Evolutionary conservation across 2,329 filamentous ascomycete species (phyloP), one percentile per base, ranked within the genome.

Genomic region (Aureobasidium sp.): DNA sequence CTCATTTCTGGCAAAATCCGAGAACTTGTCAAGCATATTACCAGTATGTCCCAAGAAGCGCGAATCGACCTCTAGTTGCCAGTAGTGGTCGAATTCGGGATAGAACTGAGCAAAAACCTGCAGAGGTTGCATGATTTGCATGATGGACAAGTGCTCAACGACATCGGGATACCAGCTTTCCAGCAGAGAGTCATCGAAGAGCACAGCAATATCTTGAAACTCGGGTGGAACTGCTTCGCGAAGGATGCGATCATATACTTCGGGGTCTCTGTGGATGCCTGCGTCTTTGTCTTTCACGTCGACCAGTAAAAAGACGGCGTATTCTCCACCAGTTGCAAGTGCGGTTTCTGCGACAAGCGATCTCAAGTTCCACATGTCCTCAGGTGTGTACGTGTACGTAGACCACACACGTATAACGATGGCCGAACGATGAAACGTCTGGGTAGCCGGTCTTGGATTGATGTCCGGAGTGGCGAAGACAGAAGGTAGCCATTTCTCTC

Each of bases 31-130:
- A 40, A 90, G 81, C 64, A 92, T 82, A 66, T 91, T 85, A 71
- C 91, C 90, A 72, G 90, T 85, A 64, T 92, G 87, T 11, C 88
- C 88, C 0, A 84, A 88, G 67, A 87, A 86, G 45, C 89, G 81
- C 33, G 86, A 84, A 68, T 93, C 88, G 75, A 91, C 87, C 69
- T 93, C 89, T 86, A 88, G 90, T 70, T 91, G 90, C 87, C 89
- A 77, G 65, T 89, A 80, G 67, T 82, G 89, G 65, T 90, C 87
- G 65, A 88, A 93, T 66, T 91, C 84, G 0, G 87, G 87, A 67
- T 90, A 85, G 60, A 88, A 85, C 66, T 86, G 80, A 60, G 84
- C 83, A 67, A 90, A 90, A 70, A 85, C 84, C 69, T 90, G 88
- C 1, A 90, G 79, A 4, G 86, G 86, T 62, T 66, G 64, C 64